Conservation (phyloP, 192 early-diverging fungal species). For the Coemansia javaensis region DNA sequence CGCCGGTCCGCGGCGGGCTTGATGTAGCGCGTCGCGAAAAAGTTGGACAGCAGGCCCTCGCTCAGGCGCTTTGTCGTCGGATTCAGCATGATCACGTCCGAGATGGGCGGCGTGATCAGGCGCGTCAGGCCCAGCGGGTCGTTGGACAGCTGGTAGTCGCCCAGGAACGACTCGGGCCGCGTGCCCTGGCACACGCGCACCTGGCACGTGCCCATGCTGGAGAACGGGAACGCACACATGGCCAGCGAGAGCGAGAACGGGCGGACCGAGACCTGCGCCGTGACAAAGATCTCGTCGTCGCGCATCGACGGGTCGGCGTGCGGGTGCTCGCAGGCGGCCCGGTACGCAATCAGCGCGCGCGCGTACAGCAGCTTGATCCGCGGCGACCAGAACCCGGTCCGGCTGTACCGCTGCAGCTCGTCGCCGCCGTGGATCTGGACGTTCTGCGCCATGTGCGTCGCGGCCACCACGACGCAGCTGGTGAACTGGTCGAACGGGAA, state of each 20-base stretch:
- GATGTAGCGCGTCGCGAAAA: slow-evolving; percentile 17
- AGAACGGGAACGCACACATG: slow-evolving; percentile 26
- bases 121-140: slow-evolving; percentile 20
- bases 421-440: slow-evolving; percentile 11
- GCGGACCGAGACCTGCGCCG: slow-evolving; percentile 18
- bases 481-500: slow-evolving; percentile 23
- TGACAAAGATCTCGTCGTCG: slow-evolving; percentile 27
- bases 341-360: slow-evolving; percentile 8
- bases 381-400: slow-evolving; percentile 34
- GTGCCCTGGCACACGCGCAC: slow-evolving; percentile 27
- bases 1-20: background rate
- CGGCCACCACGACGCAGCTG: slow-evolving; percentile 15
- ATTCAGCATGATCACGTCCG: slow-evolving; percentile 23
- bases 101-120: slow-evolving; percentile 25
- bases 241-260: slow-evolving; percentile 21
- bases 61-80: slow-evolving; percentile 21
- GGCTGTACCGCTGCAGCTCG: slow-evolving; percentile 19
- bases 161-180: slow-evolving; percentile 21
- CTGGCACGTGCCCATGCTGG: slow-evolving; percentile 27
- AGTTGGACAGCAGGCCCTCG: slow-evolving; percentile 31
- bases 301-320: slow-evolving; percentile 23
- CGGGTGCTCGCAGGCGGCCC: background rate
- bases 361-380: slow-evolving; percentile 25
- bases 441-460: slow-evolving; percentile 34
- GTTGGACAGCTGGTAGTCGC: slow-evolving; percentile 22